These are phyloP conservation scores for Sphaerulina vaccinii DNA, from an alignment of 2,329 filamentous ascomycete species.

Conservation along the genomic window DNA sequence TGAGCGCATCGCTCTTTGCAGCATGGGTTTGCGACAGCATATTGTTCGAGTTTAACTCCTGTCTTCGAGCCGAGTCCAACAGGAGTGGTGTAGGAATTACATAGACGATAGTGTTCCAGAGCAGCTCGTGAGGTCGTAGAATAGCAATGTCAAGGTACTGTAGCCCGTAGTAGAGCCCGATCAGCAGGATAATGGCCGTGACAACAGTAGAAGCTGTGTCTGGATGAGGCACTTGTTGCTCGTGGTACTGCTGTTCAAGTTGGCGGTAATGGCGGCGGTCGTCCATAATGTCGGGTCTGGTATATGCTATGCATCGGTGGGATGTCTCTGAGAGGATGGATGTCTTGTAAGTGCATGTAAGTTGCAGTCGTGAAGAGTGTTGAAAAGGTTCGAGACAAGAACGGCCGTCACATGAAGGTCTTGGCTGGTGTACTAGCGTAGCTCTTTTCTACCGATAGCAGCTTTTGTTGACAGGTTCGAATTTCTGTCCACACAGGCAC, in stretches of 20 bases:
- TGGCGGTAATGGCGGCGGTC: slow-evolving; percentile 17
- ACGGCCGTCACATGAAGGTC: slow-evolving; percentile 10
- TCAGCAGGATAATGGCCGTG: slow-evolving; percentile 29
- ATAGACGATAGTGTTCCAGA: slow-evolving; percentile 63
- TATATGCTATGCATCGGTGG: slow-evolving; percentile 14
- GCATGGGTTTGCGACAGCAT: slow-evolving; percentile 37
- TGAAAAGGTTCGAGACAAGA: not conserved
- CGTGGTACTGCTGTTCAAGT: slow-evolving; percentile 17
- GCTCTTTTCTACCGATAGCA: not conserved
- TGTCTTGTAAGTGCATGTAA: not conserved
- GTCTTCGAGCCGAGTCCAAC: slow-evolving; percentile 52
- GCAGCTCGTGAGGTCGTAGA: slow-evolving; percentile 47
- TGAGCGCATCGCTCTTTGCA: slow-evolving; percentile 40
- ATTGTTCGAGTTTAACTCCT: slow-evolving; percentile 31
- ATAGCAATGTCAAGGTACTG: slow-evolving; percentile 35
- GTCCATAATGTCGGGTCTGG: slow-evolving; percentile 24
- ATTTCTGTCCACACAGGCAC: not conserved
- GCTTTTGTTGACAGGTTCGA: slow-evolving; percentile 8
- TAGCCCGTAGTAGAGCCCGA: slow-evolving; percentile 35
- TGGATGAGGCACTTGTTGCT: slow-evolving; percentile 10
- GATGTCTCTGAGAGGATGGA: not conserved
- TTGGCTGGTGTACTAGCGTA: slow-evolving; percentile 12
- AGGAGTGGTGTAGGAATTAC: slow-evolving; percentile 58
- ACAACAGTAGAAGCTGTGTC: slow-evolving; percentile 25
- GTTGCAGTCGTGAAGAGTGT: slow-evolving; percentile 6